Evolutionary conservation across 2,329 filamentous ascomycete species (phyloP).

Genomic region (Colletotrichum lupini): DNA sequence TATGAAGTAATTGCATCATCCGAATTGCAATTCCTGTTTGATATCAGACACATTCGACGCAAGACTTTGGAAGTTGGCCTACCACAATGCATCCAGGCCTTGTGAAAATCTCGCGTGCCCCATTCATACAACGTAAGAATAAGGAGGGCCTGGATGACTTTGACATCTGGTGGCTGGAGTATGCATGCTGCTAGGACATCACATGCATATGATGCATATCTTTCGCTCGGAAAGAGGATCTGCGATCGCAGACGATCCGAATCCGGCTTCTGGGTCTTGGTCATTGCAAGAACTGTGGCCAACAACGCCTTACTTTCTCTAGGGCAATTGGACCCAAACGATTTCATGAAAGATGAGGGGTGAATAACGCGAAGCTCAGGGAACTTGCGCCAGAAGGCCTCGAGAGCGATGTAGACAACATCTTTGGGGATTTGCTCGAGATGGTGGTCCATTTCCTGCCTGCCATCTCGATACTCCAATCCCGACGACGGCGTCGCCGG

Average conservation of each 20-base stretch:
- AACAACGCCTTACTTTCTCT: conserved; percentile 45
- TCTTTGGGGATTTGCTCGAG: conserved; percentile 40
- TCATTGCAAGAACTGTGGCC: conserved; percentile 43
- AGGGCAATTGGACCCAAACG: conserved; percentile 37
- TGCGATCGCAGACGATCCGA: conserved; percentile 43
- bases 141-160: conserved; percentile 52
- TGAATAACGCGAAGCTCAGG: conserved; percentile 48
- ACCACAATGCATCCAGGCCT: conserved; percentile 55
- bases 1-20: conserved; percentile 51
- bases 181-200: conserved; percentile 42
- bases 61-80: neutral
- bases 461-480: neutral
- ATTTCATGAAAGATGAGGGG: conserved; percentile 44
- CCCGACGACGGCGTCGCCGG: conserved; percentile 20
- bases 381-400: conserved; percentile 48
- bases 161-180: conserved; percentile 44
- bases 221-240: conserved; percentile 43
- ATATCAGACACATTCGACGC: neutral
- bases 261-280: conserved; percentile 45
- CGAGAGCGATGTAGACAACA: conserved; percentile 45
- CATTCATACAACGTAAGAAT: conserved; percentile 54
- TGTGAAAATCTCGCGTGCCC: conserved; percentile 53
- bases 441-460: conserved; percentile 35
- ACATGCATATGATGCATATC: conserved; percentile 46
- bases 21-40: conserved; percentile 48